These are phyloP conservation scores for Cochlearia excelsa DNA, from an alignment of 345 rosid species.

Conservation along the genomic window DNA sequence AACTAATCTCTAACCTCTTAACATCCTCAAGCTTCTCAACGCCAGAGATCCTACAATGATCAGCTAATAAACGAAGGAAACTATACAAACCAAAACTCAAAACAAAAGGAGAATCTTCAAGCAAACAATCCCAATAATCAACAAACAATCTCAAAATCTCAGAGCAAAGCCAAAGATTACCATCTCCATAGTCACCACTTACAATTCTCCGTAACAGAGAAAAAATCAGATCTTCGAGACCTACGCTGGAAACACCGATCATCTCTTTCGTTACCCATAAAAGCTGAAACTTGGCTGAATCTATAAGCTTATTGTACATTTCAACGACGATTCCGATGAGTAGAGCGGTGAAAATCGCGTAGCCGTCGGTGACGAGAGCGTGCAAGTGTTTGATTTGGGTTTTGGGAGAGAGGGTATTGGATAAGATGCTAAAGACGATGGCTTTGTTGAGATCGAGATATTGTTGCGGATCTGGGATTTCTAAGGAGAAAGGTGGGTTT, in stretches of 20 bases:
- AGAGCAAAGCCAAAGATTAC: conserved; percentile 72
- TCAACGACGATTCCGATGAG: conserved; percentile 47
- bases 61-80: conserved; percentile 63
- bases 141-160: conserved; percentile 53
- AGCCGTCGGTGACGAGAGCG: conserved; percentile 36
- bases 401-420: too few relatives aligned
- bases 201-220: conserved; percentile 57
- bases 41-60: conserved; percentile 54
- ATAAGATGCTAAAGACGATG: too few relatives aligned
- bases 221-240: conserved; percentile 51
- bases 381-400: too few relatives aligned
- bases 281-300: conserved; percentile 52
- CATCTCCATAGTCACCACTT: conserved; percentile 67
- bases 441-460: too few relatives aligned
- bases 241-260: conserved; percentile 60
- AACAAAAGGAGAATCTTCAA: conserved; percentile 54
- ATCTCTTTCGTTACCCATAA: conserved; percentile 64
- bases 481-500: too few relatives aligned
- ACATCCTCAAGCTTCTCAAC: conserved; percentile 41
- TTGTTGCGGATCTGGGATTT: too few relatives aligned
- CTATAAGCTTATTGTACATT: conserved; percentile 54
- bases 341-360: conserved; percentile 50
- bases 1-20: conserved; percentile 55
- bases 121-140: conserved; percentile 51
- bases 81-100: conserved; percentile 61